Evolutionary conservation across 2,329 filamentous ascomycete species (phyloP).

Genomic region (Gliomastix tumulicola): DNA sequence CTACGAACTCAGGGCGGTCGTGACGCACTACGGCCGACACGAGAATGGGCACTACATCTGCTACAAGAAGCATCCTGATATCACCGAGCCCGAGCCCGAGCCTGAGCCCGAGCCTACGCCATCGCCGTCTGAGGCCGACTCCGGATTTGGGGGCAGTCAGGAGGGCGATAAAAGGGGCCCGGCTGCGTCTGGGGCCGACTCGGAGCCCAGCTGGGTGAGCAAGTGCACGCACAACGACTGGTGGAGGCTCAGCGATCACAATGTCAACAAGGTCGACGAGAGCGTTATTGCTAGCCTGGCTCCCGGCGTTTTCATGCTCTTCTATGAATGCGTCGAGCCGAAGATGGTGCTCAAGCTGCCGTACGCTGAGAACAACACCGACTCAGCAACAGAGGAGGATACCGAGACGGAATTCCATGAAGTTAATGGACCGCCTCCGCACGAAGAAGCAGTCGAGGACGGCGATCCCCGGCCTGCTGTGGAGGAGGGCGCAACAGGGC

Average conservation of each 20-base stretch:
- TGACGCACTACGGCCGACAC: conserved; percentile 85
- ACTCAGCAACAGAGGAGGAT: not conserved
- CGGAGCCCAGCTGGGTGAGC: no score
- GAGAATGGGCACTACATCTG: conserved; percentile 96
- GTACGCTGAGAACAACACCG: conserved; percentile 4
- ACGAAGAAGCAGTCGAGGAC: no score
- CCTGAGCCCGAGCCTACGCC: conserved; percentile 6
- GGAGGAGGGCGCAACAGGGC: no score
- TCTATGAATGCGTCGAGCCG: conserved; percentile 73
- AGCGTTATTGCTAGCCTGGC: conserved; percentile 66
- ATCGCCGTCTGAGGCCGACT: not conserved
- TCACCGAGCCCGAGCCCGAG: not conserved
- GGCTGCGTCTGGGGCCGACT: no score
- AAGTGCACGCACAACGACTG: no score
- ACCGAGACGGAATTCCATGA: no score
- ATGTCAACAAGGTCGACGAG: conserved; percentile 69
- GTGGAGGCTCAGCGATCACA: conserved; percentile 90
- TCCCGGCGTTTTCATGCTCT: conserved; percentile 86
- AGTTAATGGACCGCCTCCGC: no score
- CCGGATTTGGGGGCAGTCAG: no score
- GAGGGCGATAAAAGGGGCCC: no score
- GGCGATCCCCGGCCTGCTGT: no score
- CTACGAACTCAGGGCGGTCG: conserved; percentile 75
- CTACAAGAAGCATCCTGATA: conserved; percentile 62
- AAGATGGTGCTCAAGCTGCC: conserved; percentile 33